phyloP scores from a whole-genome alignment of 2,329 filamentous ascomycete genomes.

The Onygena corvina region DNA sequence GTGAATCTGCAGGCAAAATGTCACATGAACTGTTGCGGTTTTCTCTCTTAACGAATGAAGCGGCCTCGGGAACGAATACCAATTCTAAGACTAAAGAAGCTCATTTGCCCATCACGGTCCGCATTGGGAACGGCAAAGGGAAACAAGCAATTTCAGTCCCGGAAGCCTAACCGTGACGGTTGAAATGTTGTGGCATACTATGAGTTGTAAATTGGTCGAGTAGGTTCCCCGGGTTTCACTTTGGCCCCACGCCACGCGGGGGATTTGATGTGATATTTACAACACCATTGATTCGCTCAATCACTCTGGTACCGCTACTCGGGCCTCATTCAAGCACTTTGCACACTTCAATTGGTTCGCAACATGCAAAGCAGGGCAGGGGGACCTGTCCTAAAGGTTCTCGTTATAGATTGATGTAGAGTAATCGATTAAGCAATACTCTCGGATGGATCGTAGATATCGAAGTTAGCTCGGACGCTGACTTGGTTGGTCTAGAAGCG shows the following conservation, averaged over 20 bases:
- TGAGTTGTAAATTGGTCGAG: constrained; percentile 3
- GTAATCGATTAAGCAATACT: no score
- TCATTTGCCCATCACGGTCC: neutral
- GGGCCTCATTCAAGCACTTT: neutral
- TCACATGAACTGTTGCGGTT: neutral
- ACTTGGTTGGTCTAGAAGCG: neutral
- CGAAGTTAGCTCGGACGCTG: no score
- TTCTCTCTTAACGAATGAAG: neutral
- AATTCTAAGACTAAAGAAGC: neutral
- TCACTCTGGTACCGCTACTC: neutral
- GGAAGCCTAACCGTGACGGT: neutral
- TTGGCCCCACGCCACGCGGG: neutral
- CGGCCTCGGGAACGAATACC: constrained; percentile 1
- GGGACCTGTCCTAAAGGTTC: no score
- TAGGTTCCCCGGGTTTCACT: neutral
- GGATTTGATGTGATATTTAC: neutral
- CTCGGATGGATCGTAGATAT: no score
- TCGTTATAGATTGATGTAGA: no score
- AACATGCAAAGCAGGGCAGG: no score
- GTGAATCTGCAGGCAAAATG: no score
- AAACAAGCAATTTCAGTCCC: constrained; percentile 3
- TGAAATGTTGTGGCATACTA: constrained; percentile 1
- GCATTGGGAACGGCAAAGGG: neutral
- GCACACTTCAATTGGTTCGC: neutral
- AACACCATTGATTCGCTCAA: neutral